These are phyloP conservation scores for Malbranchea zuffiana DNA, from an alignment of 2,329 filamentous ascomycete genomes.

Conservation along the genomic window DNA sequence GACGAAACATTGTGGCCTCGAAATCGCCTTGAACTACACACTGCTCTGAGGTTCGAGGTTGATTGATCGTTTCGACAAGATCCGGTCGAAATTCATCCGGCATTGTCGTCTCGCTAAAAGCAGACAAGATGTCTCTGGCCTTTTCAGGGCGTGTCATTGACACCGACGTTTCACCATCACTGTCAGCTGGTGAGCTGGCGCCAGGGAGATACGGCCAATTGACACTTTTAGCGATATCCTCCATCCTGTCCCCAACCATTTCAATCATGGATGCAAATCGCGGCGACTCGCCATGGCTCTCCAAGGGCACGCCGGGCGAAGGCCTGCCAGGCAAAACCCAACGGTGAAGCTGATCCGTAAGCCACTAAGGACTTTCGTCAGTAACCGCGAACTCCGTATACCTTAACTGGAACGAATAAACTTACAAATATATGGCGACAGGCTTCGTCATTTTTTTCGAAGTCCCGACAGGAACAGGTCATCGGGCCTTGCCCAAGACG, in stretches of 20 bases:
- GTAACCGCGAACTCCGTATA: constrained; percentile 2
- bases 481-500: constrained; percentile 22
- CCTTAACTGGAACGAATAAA: constrained; percentile 7
- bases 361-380: constrained; percentile 25
- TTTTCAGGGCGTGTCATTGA: constrained; percentile 31
- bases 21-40: constrained; percentile 37
- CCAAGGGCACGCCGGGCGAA: constrained; percentile 22
- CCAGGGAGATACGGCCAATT: constrained; percentile 28
- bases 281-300: constrained; percentile 24
- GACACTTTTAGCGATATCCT: constrained; percentile 23
- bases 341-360: constrained; percentile 32
- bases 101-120: constrained; percentile 31
- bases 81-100: constrained; percentile 35
- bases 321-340: constrained; percentile 23
- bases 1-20: constrained; percentile 36
- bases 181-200: constrained; percentile 13
- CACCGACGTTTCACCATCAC: constrained; percentile 13
- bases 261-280: constrained; percentile 24
- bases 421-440: constrained; percentile 36
- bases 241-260: constrained; percentile 25
- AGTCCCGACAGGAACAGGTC: constrained; percentile 30
- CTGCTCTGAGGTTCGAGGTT: constrained; percentile 28
- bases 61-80: constrained; percentile 26
- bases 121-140: constrained; percentile 37
- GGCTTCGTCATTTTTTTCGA: constrained; percentile 22